Base-by-base conservation (phyloP, 495 filamentous ascomycete species). In the Cairneyella variabilis region DNA sequence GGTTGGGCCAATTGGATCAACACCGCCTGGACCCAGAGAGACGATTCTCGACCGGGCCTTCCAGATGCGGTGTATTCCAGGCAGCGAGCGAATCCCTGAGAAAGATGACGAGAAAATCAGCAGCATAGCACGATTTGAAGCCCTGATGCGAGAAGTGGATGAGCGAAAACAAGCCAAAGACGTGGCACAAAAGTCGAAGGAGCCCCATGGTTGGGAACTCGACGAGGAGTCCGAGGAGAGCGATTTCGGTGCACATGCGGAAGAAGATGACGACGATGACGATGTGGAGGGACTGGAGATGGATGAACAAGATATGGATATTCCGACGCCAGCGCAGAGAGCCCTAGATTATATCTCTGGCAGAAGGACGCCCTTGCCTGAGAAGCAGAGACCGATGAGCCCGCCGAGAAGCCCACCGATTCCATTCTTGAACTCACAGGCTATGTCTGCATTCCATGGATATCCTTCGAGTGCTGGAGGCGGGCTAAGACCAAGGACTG, bases 1-100 rank as follows among this genome's bases (percentile, higher is more conserved):
- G 5, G 23, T 45, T 17, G 20, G 21, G 4, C 42, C 41, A 8
- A 27, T 50, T 48, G 53, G 38, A 21, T 54, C 56, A 12, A 52
- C 60, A 6, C 70, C 74, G 5, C 67, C 73, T 11, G 67, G 64
- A 0, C 76, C 73, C 3, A 69, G 77, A 18, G 78, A 83, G 57
- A 80, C 79, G 5, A 83, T 83, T 32, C 66, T 83, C 3, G 79
- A 83, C 51, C 64, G 79, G n/a, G 79, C 78, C 0, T 83, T 83
- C 59, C 73, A 78, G 51, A 57, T 82, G 64, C 69, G 76, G 2
- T 76, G 64, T 49, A 80, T 82, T 27, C 79, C 78, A 2, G 76
- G 78, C 3, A 75, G 74, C 30, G 75, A 79, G 38, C 51, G 63
- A 38, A 26, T 59, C 0, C 10, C 21, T n/a, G 50, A 56, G 17